Percentiles rank a stretch among this genome's conserved stretches.
Conservation (phyloP, 805 yeast genomes). For the Kodamaea kaohsiungensis region DNA sequence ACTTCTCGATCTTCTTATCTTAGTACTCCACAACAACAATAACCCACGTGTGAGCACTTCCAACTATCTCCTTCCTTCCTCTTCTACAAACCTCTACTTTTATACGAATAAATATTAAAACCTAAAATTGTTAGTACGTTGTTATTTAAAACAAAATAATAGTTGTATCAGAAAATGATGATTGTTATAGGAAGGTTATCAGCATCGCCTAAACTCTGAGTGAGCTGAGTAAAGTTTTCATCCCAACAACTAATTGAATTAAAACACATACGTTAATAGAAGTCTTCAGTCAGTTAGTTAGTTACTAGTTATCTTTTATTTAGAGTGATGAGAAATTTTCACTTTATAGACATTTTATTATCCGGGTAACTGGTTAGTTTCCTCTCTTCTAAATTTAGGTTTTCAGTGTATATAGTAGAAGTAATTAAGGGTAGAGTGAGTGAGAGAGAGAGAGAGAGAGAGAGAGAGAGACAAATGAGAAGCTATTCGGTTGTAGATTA, state of each 20-base stretch:
- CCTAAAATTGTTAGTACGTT: background rate
- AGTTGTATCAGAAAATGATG: conserved; percentile 22
- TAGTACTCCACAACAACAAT: too few species aligned
- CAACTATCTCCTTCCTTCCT: background rate
- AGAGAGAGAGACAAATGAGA: too few species aligned
- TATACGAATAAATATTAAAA: background rate
- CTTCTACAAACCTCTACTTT: background rate
- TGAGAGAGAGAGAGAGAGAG: too few species aligned
- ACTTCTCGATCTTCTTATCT: too few species aligned
- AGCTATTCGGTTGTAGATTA: too few species aligned
- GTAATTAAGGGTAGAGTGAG: too few species aligned
- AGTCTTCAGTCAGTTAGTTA: too few species aligned
- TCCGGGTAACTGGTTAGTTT: conserved; percentile 7
- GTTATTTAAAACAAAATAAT: background rate
- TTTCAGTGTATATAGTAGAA: too few species aligned
- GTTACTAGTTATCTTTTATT: too few species aligned
- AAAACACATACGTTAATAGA: conserved; percentile 9
- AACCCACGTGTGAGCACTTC: background rate
- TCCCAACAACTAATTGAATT: conserved; percentile 32
- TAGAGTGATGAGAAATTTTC: background rate
- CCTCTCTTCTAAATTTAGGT: too few species aligned
- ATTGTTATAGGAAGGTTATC: conserved; percentile 52
- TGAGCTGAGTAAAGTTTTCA: conserved; percentile 61
- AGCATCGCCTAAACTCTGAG: conserved; percentile 53
- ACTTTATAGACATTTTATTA: background rate